Base-by-base conservation (phyloP, 345 rosid genomes). In the Acer negundo region DNA sequence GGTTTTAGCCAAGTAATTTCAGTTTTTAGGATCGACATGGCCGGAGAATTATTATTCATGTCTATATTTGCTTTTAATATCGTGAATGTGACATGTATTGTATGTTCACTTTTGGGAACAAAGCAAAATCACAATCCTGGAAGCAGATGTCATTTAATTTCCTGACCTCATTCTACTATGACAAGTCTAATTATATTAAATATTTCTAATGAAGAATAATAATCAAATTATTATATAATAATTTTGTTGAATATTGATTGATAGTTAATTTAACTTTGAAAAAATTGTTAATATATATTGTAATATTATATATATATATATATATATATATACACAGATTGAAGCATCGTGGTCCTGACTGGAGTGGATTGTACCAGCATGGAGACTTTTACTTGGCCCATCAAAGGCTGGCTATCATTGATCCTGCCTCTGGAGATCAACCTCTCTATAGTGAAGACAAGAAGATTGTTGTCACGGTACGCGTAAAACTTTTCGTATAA, bases 281-380 rank as follows among this genome's bases (percentile, higher is more conserved):
- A 31, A 31, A 31, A 35, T 35, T 35, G 38, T 35, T 35, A 0
- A 35, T 35, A 35, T 8, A 22, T 64, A 7, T 6, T 70, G 78
- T 16, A 68, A 72, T 7, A 19, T 56, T 28, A 28, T 28, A 28
- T 28, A 26, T n/a, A 19, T 55, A 55, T 26, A 26, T 26, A 26
- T 28, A 28, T 28, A 28, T 28, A 28, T 31, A 35, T 35, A 4
- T 11, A 46, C 10, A 35, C 81, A 96, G 99, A 80, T 84, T 96
- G 89, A 93, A 88, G 91, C 99, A 96, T 79, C 90, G 99, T 70
- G 99, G 99, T 49, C 99, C 99, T 6, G 99, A 96, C 82, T 96
- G 99, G 99, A 96, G 99, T 78, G 99, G 99, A 9, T 77, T 96
- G 53, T 90, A 89, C 69, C 98, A 95, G 77, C 77, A 89, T 24